phyloP scores from a whole-genome alignment of 2,329 filamentous ascomycete species.

The Sporothrix schenckii region DNA sequence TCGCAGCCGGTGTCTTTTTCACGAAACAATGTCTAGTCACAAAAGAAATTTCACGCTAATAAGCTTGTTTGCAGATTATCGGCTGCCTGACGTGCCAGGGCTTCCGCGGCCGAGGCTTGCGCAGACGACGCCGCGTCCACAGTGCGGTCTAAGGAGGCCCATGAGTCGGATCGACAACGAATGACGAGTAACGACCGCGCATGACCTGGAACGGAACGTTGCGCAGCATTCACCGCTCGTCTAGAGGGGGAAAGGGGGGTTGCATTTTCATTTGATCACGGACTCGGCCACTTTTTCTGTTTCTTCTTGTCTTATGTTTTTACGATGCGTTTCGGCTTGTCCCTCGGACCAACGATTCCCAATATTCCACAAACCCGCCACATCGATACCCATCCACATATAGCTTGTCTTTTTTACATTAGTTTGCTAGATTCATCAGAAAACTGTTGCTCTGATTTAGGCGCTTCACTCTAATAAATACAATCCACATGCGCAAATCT shows the following conservation, averaged over 20 bases:
- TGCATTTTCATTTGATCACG: not conserved
- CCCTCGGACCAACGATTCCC: not conserved
- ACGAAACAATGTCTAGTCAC: not conserved
- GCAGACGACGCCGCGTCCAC: constrained; percentile 29
- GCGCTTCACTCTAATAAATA: constrained; percentile 12
- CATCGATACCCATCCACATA: constrained; percentile 12
- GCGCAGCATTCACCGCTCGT: not conserved
- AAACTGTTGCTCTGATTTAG: not conserved
- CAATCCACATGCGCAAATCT: not conserved
- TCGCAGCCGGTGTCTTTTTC: too few relatives aligned
- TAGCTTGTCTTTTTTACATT: not conserved
- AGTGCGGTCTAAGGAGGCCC: constrained; percentile 11
- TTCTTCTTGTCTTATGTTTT: constrained; percentile 24
- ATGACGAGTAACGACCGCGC: constrained; percentile 14
- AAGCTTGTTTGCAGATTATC: constrained; percentile 51
- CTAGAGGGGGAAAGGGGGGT: not conserved
- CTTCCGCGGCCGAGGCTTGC: constrained; percentile 43
- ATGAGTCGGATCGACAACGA: not conserved
- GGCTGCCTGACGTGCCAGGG: constrained; percentile 63
- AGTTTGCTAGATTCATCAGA: constrained; percentile 1
- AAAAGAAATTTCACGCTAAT: not conserved
- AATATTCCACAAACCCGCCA: constrained; percentile 12
- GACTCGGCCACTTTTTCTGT: not conserved
- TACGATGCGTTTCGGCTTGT: constrained; percentile 1
- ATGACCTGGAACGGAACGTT: not conserved